Evolutionary conservation across 1,284 basidiomycete species (phyloP).

Genomic region (Trametes versicolor): DNA sequence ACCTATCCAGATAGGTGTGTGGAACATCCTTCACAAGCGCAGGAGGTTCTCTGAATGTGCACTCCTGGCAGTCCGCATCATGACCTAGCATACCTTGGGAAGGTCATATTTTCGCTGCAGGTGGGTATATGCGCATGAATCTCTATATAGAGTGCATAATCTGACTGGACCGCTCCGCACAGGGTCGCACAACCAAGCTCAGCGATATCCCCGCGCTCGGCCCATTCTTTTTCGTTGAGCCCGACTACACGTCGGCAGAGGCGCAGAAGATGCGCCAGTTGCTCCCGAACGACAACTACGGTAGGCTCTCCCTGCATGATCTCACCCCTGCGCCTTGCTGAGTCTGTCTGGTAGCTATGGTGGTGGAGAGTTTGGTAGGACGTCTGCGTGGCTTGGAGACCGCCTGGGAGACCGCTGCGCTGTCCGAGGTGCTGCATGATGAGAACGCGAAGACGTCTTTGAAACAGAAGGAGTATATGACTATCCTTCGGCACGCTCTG

Average conservation of each 20-base stretch:
- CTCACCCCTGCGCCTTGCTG: neutral
- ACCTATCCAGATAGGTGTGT: conserved; percentile 55
- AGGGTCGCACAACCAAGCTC: conserved; percentile 79
- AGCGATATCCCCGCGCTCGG: conserved; percentile 73
- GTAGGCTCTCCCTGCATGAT: conserved; percentile 20
- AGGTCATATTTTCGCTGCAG: conserved; percentile 66
- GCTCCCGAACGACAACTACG: conserved; percentile 42
- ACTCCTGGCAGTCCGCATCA: conserved; percentile 54
- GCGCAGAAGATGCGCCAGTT: conserved; percentile 64
- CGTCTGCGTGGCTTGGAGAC: conserved; percentile 21
- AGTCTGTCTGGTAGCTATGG: conserved; percentile 24
- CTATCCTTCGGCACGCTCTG: conserved; percentile 76
- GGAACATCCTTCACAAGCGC: conserved; percentile 29
- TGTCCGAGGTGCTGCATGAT: conserved; percentile 57
- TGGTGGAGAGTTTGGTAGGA: conserved; percentile 25
- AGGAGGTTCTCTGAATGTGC: neutral
- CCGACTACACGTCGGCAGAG: conserved; percentile 63
- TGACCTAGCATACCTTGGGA: conserved; percentile 61
- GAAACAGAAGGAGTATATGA: conserved; percentile 71
- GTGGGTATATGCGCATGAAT: conserved; percentile 45
- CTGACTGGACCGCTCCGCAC: neutral
- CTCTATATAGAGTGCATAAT: neutral
- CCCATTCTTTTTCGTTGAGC: conserved; percentile 81
- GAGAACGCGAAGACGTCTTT: conserved; percentile 53
- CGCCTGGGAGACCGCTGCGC: conserved; percentile 40